These are phyloP conservation scores for Russula foetens DNA, from an alignment of 768 basidiomycete species.

Conservation along the genomic window DNA sequence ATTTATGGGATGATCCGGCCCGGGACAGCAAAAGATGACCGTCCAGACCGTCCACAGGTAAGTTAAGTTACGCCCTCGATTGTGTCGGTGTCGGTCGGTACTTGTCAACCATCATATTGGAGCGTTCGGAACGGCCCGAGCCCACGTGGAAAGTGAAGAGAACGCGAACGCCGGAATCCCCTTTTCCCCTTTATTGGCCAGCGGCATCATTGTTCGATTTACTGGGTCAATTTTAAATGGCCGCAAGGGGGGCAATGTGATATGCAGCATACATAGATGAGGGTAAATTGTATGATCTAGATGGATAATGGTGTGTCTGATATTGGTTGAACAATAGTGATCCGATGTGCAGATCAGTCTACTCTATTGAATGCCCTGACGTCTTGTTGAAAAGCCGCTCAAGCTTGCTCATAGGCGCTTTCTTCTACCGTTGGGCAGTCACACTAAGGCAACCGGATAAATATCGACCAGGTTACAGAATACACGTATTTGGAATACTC, in stretches of 20 bases:
- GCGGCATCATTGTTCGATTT: background rate
- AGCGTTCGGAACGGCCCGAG: too few species aligned
- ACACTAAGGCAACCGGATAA: slow-evolving; percentile 41
- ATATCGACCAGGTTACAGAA: background rate
- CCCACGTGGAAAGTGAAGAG: too few species aligned
- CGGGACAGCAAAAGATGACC: too few species aligned
- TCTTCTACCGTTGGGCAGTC: slow-evolving; percentile 86
- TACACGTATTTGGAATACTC: slow-evolving; percentile 29
- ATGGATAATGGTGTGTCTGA: slow-evolving; percentile 27
- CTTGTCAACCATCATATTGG: too few species aligned
- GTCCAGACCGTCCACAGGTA: too few species aligned
- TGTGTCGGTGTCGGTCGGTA: too few species aligned
- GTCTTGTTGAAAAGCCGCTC: slow-evolving; percentile 19
- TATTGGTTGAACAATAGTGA: slow-evolving; percentile 54
- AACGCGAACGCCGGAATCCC: too few species aligned
- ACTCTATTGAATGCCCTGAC: slow-evolving; percentile 39
- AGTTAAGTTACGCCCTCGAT: too few species aligned
- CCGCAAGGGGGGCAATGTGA: background rate
- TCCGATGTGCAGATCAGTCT: slow-evolving; percentile 30
- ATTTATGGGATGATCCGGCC: too few species aligned
- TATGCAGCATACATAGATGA: background rate
- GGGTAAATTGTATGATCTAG: background rate
- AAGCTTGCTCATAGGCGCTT: slow-evolving; percentile 34
- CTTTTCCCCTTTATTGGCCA: too few species aligned
- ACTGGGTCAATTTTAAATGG: background rate